phyloP scores from a whole-genome alignment of 2,329 filamentous ascomycete genomes.

The Esteya vermicola region DNA sequence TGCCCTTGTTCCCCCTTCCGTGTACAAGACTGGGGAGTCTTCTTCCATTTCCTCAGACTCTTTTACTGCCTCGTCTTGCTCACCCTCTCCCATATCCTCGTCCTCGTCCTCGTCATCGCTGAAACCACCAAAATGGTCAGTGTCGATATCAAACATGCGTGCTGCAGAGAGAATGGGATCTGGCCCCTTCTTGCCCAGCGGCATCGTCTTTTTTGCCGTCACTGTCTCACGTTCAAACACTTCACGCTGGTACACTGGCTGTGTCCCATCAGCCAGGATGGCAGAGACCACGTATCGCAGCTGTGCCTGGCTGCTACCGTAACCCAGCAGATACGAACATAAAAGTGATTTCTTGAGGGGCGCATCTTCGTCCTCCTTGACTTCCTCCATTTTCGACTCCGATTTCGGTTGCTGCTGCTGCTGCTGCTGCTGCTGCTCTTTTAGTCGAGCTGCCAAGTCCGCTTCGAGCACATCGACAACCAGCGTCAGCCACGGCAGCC shows the following conservation, averaged over 20 bases:
- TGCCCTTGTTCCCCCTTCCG: too few relatives aligned
- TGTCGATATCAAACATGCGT: constrained; percentile 38
- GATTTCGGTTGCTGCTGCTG: constrained; percentile 10
- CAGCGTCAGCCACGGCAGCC: constrained; percentile 66
- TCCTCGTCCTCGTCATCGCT: constrained; percentile 30
- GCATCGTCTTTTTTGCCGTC: constrained; percentile 28
- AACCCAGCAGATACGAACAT: constrained; percentile 39
- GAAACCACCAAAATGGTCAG: constrained; percentile 46
- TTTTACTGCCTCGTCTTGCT: too few relatives aligned
- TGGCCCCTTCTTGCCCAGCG: too few relatives aligned
- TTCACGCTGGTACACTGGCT: constrained; percentile 43
- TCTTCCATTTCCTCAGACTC: too few relatives aligned
- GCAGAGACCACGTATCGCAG: constrained; percentile 47
- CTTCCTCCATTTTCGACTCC: too few relatives aligned
- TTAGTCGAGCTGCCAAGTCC: constrained; percentile 48
- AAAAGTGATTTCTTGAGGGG: constrained; percentile 42
- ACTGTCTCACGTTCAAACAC: constrained; percentile 52
- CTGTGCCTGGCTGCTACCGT: constrained; percentile 28
- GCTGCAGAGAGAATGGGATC: too few relatives aligned
- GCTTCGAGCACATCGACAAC: constrained; percentile 65
- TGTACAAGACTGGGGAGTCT: too few relatives aligned
- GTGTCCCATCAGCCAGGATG: constrained; percentile 50
- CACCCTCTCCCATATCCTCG: not conserved
- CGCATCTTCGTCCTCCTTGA: constrained; percentile 4
- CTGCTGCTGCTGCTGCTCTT: constrained; percentile 24